phyloP scores from a whole-genome alignment of 2,329 filamentous ascomycete genomes.

The Apiospora marii region DNA sequence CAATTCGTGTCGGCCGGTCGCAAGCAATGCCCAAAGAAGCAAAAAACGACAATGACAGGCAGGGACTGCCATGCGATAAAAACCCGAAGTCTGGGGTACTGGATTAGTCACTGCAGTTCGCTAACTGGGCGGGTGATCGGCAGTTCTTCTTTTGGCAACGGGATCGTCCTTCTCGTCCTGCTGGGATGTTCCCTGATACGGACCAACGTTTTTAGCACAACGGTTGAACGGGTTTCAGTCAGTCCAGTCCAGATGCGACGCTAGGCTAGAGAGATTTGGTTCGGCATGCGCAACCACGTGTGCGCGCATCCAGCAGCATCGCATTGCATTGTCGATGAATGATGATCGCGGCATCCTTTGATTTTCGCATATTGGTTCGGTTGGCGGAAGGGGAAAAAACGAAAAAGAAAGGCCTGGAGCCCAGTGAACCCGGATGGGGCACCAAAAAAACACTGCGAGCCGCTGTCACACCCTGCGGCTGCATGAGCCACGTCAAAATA shows the following conservation, averaged over 20 bases:
- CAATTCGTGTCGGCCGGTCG: not conserved
- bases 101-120: slow-evolving; percentile 5
- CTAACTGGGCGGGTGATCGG: not conserved
- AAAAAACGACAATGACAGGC: not conserved
- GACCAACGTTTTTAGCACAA: not conserved
- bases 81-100: slow-evolving; percentile 9
- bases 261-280: not conserved
- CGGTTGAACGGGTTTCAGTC: too few species aligned
- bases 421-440: not conserved
- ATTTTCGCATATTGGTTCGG: not conserved
- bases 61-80: not conserved
- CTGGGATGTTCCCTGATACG: not conserved
- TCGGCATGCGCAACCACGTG: not conserved
- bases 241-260: not conserved
- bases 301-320: not conserved
- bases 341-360: not conserved
- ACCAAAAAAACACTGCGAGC: not conserved
- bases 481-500: not conserved
- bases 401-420: not conserved
- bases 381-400: not conserved
- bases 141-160: slow-evolving; percentile 8
- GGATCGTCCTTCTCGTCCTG: not conserved
- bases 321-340: not conserved
- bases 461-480: not conserved
- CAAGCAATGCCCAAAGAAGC: not conserved